Base-by-base conservation (phyloP, 2,329 filamentous ascomycete species). In the Raffaelea arxii region DNA sequence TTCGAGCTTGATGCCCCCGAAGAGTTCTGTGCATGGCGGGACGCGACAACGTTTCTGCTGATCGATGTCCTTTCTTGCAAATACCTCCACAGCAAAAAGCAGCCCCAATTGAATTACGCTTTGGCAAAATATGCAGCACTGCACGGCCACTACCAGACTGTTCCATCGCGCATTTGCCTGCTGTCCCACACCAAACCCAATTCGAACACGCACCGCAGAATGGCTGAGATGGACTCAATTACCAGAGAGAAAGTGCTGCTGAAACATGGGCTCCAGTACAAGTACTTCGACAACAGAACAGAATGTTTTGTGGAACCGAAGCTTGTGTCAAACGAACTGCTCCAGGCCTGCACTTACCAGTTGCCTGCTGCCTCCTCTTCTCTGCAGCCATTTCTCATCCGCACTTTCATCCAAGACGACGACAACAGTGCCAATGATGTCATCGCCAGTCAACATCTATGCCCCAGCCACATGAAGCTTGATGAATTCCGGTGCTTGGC, bases 401-500 rank as follows among this genome's bases (percentile, higher is more conserved):
- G 27, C 5, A 27, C 3, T 7, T 39, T 39, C 18, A 4, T 25
- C 12, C 6, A 9, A 11, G 23, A n/a, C 24, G 6, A 22, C 1
- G 43, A 44, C 14, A 24, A 22, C 7, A 44, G 57, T 0, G 63
- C 73, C 0, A 84, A 85, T 47, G 52, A 64, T 0, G 69, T 75
- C 0, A 66, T 84, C 12, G 67, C 78, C 0, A 58, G 55, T 1
- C 74, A 78, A 47, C 59, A 53, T 0, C 43, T 57, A 0, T 80
- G 76, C 42, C 75, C 78, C 0, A 11, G 47, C 0, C 54, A 68
- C 21, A 61, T 84, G 46, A 64, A 70, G 0, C 48, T 77, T 0
- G 68, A 71, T 0, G 77, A 84, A 45, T 82, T 69, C 55, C 72
- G 74, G 43, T 63, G 68, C 0, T 67, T 81, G n/a, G 63, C 65